Percentiles rank a stretch among this genome's conserved stretches.
phyloP scores from a whole-genome alignment of 306 rosid genomes.

The Vigna unguiculata region DNA sequence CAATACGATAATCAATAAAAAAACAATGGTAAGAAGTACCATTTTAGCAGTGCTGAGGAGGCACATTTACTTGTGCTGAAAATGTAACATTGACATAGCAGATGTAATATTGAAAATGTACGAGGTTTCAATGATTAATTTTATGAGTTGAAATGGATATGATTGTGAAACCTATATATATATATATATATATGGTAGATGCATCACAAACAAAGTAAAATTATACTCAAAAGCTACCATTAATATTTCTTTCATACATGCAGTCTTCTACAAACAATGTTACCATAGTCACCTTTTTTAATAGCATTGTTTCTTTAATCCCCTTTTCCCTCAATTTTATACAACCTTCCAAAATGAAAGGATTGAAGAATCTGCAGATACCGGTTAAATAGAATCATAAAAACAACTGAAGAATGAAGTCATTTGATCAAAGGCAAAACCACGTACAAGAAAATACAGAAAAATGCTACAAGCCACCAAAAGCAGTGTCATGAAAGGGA shows the following conservation, averaged over 20 bases:
- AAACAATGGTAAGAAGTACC: conserved; percentile 7
- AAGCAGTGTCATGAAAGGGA: not conserved
- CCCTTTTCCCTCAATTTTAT: conserved; percentile 12
- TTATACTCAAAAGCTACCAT: not conserved
- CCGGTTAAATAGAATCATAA: not conserved
- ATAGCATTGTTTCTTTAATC: conserved; percentile 1
- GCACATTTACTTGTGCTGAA: not conserved
- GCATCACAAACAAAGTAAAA: conserved; percentile 4
- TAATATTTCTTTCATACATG: not conserved
- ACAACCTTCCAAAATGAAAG: not conserved
- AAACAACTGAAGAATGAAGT: conserved; percentile 4
- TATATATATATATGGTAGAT: not conserved
- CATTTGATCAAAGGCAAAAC: conserved; percentile 17
- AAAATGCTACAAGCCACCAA: conserved; percentile 3
- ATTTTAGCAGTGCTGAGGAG: conserved; percentile 19
- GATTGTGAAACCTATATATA: conserved; percentile 2
- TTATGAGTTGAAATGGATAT: conserved; percentile 1
- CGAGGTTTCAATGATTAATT: conserved; percentile 17
- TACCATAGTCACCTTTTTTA: conserved; percentile 6
- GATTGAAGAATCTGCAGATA: not conserved
- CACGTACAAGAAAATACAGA: not conserved
- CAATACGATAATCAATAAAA: conserved; percentile 19
- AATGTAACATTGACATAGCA: not conserved
- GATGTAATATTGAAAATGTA: too few species aligned
- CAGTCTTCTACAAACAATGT: conserved; percentile 9